Conservation (phyloP, 192 early-diverging fungal genomes). For the Backusella tarrabulga region DNA sequence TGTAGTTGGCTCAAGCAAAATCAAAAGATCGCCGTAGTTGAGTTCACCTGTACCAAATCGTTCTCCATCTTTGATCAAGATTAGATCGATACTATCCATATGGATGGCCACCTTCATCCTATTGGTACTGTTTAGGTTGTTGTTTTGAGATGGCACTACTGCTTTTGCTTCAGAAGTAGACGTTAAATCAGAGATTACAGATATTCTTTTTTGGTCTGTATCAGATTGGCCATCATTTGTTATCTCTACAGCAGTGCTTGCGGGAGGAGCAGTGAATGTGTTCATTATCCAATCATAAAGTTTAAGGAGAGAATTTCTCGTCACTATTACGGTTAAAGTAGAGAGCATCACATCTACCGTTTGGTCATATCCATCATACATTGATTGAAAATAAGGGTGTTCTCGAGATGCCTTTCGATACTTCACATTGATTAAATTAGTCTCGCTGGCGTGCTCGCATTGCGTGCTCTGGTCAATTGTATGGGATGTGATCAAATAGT, state of each 20-base stretch:
- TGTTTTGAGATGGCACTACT: background rate
- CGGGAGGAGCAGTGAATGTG: slow-evolving; percentile 45
- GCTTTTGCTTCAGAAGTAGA: background rate
- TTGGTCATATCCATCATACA: slow-evolving; percentile 66
- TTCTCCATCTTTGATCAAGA: slow-evolving; percentile 61
- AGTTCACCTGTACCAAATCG: slow-evolving; percentile 59
- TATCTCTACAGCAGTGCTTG: background rate
- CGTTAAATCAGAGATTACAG: background rate
- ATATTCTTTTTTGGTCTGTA: background rate
- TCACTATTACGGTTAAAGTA: slow-evolving; percentile 65
- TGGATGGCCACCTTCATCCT: slow-evolving; percentile 27
- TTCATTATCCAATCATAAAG: slow-evolving; percentile 75
- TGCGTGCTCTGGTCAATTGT: slow-evolving; percentile 33
- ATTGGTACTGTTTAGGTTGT: background rate
- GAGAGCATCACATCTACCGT: slow-evolving; percentile 65
- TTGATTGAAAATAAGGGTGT: slow-evolving; percentile 56
- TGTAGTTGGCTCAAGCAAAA: slow-evolving; percentile 47
- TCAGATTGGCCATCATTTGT: background rate
- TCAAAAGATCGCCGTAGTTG: slow-evolving; percentile 50
- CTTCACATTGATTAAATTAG: slow-evolving; percentile 53
- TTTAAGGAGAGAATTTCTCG: slow-evolving; percentile 65
- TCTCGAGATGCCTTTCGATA: slow-evolving; percentile 60
- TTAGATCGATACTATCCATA: slow-evolving; percentile 30
- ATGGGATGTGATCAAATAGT: slow-evolving; percentile 57
- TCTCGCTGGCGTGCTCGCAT: slow-evolving; percentile 7